Percentiles rank a stretch among this genome's conserved stretches.
phyloP scores from a whole-genome alignment of 2,329 filamentous ascomycete genomes.

The Dactylella cylindrospora region DNA sequence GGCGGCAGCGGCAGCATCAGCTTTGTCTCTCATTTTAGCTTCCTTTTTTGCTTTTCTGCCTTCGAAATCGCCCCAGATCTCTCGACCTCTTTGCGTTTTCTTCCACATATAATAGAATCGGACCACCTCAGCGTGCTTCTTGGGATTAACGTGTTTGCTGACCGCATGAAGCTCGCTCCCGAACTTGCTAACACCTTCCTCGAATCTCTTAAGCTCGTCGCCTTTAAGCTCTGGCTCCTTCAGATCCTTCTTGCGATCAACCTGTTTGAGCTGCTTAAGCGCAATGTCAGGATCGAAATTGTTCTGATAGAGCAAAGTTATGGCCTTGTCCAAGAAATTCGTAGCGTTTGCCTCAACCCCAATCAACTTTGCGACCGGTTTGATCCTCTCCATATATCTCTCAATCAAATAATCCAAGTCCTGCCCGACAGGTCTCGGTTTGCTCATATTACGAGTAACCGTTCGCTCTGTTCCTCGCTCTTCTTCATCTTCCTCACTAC shows the following conservation, averaged over 20 bases:
- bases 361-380: slow-evolving; percentile 63
- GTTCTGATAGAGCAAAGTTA: slow-evolving; percentile 70
- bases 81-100: slow-evolving; percentile 79
- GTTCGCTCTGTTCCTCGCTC: slow-evolving; percentile 50
- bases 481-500: slow-evolving; percentile 52
- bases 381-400: slow-evolving; percentile 72
- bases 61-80: slow-evolving; percentile 86
- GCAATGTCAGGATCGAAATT: slow-evolving; percentile 72
- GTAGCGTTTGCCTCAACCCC: slow-evolving; percentile 75
- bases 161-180: slow-evolving; percentile 86
- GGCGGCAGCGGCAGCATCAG: slow-evolving; percentile 60
- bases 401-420: slow-evolving; percentile 65
- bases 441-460: slow-evolving; percentile 32
- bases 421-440: slow-evolving; percentile 50
- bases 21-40: slow-evolving; percentile 63
- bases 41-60: slow-evolving; percentile 90
- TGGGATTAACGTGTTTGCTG: slow-evolving; percentile 79
- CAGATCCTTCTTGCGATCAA: slow-evolving; percentile 69
- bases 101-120: slow-evolving; percentile 99
- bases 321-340: slow-evolving; percentile 82
- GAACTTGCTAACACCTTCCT: slow-evolving; percentile 84
- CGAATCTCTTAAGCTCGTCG: slow-evolving; percentile 83
- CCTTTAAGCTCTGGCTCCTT: slow-evolving; percentile 80
- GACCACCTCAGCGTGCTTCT: slow-evolving; percentile 76
- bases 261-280: slow-evolving; percentile 67